Evolutionary conservation across 2,329 filamentous ascomycete species (phyloP), one percentile per base, ranked within the genome.

Genomic region (Colletotrichum sp.): DNA sequence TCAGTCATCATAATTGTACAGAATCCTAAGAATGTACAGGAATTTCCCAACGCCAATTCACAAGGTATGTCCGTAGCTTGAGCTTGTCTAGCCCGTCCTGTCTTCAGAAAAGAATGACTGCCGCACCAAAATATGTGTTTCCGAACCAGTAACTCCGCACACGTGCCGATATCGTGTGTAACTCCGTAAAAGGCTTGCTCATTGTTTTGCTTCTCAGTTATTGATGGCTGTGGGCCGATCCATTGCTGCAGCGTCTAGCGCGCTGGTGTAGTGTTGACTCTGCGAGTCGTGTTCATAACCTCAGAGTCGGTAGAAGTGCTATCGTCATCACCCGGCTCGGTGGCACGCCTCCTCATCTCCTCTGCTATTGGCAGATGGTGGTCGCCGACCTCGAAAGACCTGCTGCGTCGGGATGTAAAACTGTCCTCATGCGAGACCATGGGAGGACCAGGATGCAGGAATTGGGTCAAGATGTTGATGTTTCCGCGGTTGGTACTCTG

Each of bases 361-460:
- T 67, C 69, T 6, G 29, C 62, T 36, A 67, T 66, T 7, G 62
- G 62, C 9, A 38, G 55, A 36, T 34, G 65, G 27, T 33, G 47
- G 5, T 67, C 69, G 5, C 57, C 69, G 6, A 57, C 55, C 21
- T 72, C 73, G 15, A 75, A 73, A 11, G 75, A 75, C 16, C 61
- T 69, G 51, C 67, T 75, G 15, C 68, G 64, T 18, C 63, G 27
- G n/a, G 29, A 65, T 6, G 66, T 29, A 11, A 73, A 64, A 43
- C 74, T 72, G 2, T 75, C 68, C 18, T 82, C 80, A 81, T 18
- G 81, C 81, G 7, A 86, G 76, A 11, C 80, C 80, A 67, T 59
- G 9, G 65, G 65, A 1, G 88, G 88, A 0, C 88, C 88, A 0
- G 87, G 88, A 62, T 88, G 88, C 15, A 90, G 79, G 31, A 90